phyloP scores from a whole-genome alignment of 345 rosid species.

The Populus euphratica region DNA sequence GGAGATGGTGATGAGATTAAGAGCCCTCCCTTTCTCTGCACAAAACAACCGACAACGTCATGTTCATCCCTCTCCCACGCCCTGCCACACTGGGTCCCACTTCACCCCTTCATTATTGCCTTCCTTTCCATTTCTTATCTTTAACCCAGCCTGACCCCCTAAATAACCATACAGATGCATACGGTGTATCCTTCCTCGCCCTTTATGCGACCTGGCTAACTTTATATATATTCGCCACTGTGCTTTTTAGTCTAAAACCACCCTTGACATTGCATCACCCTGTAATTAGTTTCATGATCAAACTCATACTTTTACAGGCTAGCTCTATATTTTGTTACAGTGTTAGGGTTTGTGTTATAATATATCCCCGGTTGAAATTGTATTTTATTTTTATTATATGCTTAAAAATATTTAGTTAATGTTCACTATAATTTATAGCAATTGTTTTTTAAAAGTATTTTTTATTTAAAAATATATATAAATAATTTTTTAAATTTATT shows the following conservation, averaged over 20 bases:
- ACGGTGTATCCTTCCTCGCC: constrained; percentile 2
- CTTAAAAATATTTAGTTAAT: too few species aligned
- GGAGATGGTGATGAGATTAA: not conserved
- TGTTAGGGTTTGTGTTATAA: too few species aligned
- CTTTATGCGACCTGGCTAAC: constrained; percentile 23
- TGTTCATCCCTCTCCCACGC: constrained; percentile 93
- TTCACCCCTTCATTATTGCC: constrained; percentile 61
- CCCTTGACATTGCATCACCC: not conserved
- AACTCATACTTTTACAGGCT: not conserved
- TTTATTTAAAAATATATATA: too few species aligned
- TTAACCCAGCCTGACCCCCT: constrained; percentile 22
- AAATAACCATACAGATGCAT: constrained; percentile 32
- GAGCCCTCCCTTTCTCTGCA: constrained; percentile 8
- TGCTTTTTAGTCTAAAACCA: not conserved
- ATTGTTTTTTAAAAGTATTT: too few species aligned
- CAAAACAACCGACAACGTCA: constrained; percentile 96
- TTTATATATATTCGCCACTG: not conserved
- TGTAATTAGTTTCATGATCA: not conserved
- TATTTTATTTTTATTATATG: too few species aligned
- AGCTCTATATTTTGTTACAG: not conserved
- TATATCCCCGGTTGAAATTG: too few species aligned
- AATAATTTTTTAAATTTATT: too few species aligned
- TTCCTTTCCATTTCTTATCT: constrained; percentile 23
- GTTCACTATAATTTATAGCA: too few species aligned
- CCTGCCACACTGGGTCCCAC: constrained; percentile 73